A percentile compares a stretch with the other conserved stretches of the same genome.
Evolutionary conservation across 1,284 basidiomycete genomes (phyloP).

Genomic region (Marasmius tenuissimus): DNA sequence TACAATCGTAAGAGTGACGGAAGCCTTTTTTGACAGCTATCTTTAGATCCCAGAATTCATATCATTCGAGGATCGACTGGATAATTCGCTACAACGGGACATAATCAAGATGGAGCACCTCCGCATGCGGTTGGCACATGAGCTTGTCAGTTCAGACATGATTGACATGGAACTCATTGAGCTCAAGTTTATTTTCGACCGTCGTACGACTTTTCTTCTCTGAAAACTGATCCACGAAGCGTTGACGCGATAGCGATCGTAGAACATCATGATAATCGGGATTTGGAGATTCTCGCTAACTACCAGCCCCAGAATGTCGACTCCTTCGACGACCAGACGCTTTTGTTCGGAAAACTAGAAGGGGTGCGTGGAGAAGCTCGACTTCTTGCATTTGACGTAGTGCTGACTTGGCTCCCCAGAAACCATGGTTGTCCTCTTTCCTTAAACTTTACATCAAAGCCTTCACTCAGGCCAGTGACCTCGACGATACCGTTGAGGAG

Average conservation of each 20-base stretch:
- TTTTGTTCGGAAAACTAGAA: slow-evolving; percentile 59
- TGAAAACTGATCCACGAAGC: slow-evolving; percentile 13
- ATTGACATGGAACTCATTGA: slow-evolving; percentile 81
- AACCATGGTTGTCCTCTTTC: slow-evolving; percentile 70
- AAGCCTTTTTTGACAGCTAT: background rate
- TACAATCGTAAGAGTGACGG: background rate
- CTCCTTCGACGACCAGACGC: slow-evolving; percentile 64
- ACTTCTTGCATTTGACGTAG: background rate
- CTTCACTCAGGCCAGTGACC: slow-evolving; percentile 73
- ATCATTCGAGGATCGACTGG: slow-evolving; percentile 71
- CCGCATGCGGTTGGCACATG: slow-evolving; percentile 78
- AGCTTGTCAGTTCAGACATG: slow-evolving; percentile 63
- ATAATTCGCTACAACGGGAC: slow-evolving; percentile 80
- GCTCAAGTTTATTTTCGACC: slow-evolving; percentile 79
- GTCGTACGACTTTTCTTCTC: slow-evolving; percentile 45
- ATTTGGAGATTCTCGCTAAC: slow-evolving; percentile 74
- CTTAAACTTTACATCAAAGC: slow-evolving; percentile 74
- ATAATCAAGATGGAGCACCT: slow-evolving; percentile 78
- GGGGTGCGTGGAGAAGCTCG: slow-evolving; percentile 43
- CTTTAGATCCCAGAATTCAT: slow-evolving; percentile 78
- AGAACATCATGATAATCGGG: slow-evolving; percentile 77
- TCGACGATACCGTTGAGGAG: slow-evolving; percentile 75
- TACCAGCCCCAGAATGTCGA: slow-evolving; percentile 62
- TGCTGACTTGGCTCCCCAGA: slow-evolving; percentile 32
- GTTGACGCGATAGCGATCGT: background rate